Evolutionary conservation across 495 filamentous ascomycete species (phyloP).

Genomic region (Penicillium canescens): DNA sequence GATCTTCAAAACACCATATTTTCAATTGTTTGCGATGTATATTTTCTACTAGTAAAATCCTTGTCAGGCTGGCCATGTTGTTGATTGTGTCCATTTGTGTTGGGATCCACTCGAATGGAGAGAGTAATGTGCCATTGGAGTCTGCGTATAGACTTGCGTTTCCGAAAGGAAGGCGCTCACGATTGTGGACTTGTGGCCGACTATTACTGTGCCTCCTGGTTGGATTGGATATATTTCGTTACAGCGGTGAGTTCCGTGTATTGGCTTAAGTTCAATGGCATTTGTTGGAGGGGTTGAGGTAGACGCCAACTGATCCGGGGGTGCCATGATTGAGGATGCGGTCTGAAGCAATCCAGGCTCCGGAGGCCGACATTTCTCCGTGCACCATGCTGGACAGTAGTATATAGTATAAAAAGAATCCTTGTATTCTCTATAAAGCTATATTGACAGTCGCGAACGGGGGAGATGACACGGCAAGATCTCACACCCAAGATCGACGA

Average conservation of each 20-base stretch:
- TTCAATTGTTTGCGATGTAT: conserved; percentile 22
- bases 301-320: conserved; percentile 26
- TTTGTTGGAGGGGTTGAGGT: conserved; percentile 14
- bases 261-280: conserved; percentile 23
- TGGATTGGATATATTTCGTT: conserved; percentile 23
- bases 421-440: too few relatives aligned
- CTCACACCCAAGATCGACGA: too few relatives aligned
- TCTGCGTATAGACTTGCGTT: conserved; percentile 26
- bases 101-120: conserved; percentile 12
- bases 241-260: conserved; percentile 16
- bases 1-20: background rate
- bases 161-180: conserved; percentile 30
- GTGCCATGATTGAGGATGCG: conserved; percentile 16
- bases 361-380: background rate
- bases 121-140: conserved; percentile 26
- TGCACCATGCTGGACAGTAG: too few relatives aligned
- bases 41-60: conserved; percentile 22
- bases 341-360: conserved; percentile 3
- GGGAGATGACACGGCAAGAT: too few relatives aligned
- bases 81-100: conserved; percentile 26
- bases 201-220: conserved; percentile 21
- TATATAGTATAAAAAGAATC: too few relatives aligned
- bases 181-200: conserved; percentile 24
- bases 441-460: too few relatives aligned
- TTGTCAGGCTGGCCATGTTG: conserved; percentile 32